Conservation (phyloP, 2,329 filamentous ascomycete genomes). For the Monilinia polystroma region DNA sequence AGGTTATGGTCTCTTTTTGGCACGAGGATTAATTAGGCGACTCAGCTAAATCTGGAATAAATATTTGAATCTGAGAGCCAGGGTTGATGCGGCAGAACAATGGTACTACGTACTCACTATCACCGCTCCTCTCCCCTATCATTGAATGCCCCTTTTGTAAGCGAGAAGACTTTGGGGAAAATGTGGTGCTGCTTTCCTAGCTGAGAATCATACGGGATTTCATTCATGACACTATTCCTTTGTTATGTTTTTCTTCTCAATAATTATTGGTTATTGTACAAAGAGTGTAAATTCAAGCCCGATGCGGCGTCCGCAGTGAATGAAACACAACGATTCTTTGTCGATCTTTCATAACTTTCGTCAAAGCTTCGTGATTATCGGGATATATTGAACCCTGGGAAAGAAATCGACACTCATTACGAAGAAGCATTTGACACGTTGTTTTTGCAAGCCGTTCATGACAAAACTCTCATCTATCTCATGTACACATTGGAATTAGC, state of each 20-base stretch:
- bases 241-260: neutral
- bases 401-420: neutral
- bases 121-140: neutral
- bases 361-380: neutral
- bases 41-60: no score
- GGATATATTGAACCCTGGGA: neutral
- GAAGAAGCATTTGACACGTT: neutral
- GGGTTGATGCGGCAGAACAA: no score
- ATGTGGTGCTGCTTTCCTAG: neutral
- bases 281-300: neutral
- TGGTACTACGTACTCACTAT: no score
- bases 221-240: neutral
- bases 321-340: neutral
- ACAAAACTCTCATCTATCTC: neutral
- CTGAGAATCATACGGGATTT: neutral
- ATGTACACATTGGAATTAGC: neutral
- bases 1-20: no score
- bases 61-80: no score
- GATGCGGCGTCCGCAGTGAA: conserved; percentile 1
- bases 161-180: neutral
- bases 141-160: neutral
- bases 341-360: neutral
- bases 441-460: no score
- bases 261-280: neutral
- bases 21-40: no score